These are phyloP conservation scores for Isochrysis galbana DNA, from an alignment of 78 protist species.

Conservation along the genomic window DNA sequence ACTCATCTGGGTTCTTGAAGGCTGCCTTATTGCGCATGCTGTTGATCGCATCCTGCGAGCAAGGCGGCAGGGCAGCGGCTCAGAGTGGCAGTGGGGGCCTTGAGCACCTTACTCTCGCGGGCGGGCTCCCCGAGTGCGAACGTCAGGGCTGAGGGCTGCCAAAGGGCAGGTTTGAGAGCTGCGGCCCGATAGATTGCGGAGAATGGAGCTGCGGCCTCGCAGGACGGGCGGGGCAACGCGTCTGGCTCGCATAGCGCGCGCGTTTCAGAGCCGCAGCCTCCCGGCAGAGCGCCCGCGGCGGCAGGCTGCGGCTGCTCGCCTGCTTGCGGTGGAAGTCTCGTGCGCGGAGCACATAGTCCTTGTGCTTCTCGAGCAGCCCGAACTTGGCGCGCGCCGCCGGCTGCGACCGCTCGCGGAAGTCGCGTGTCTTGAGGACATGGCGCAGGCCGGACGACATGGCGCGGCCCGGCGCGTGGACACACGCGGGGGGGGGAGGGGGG, in stretches of 20 bases:
- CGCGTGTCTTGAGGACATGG: slow-evolving; percentile 47
- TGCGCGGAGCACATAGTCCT: slow-evolving; percentile 74
- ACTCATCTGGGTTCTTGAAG: slow-evolving; percentile 62
- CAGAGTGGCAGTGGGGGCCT: background rate
- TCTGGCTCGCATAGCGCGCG: no score
- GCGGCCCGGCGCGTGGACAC: no score
- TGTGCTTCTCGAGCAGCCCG: slow-evolving; percentile 80
- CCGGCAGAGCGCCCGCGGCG: no score
- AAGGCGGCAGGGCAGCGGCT: background rate
- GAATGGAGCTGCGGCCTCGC: no score
- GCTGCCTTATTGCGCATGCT: slow-evolving; percentile 45
- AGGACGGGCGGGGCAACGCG: no score
- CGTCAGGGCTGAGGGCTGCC: no score
- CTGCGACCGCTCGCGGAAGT: slow-evolving; percentile 73
- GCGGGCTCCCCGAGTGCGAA: no score
- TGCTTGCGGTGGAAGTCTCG: slow-evolving; percentile 47
- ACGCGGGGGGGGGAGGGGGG: no score
- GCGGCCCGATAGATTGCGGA: no score
- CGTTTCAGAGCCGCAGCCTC: no score
- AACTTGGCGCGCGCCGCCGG: slow-evolving; percentile 48
- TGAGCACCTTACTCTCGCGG: background rate
- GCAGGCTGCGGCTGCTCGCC: no score
- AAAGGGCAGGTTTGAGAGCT: no score
- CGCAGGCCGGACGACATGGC: slow-evolving; percentile 5
- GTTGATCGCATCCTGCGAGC: background rate